Base-by-base conservation (phyloP, 768 basidiomycete species). In the Macrolepiota dolichaula region DNA sequence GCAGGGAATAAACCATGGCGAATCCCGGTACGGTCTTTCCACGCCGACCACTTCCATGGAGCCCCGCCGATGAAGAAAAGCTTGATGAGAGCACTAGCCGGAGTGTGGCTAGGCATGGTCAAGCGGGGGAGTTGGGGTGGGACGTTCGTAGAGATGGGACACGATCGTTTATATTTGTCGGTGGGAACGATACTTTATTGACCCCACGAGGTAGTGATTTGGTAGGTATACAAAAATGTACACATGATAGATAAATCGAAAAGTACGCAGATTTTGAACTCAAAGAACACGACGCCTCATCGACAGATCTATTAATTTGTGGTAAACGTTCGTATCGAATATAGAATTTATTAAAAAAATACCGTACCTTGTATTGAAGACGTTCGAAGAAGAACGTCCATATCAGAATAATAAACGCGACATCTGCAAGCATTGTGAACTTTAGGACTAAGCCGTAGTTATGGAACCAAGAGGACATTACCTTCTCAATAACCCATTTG, bases 11-110 rank as follows among this genome's bases (percentile, higher is more conserved):
- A 38, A 4, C 67, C 67, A 36, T 57, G 24, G 29, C 10, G 3
- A 24, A 68, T 38, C 5, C 67, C 64, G 9, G 68, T 68, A 0
- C 52, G 9, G 12, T 63, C 63, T 36, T 67, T 53, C 64, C 65
- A 69, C 0, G 12, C 32, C 4, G 24, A 35, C 19, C 55, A 68
- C 9, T 46, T 49, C 67, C 67, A 66, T 25, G 65, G 64, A n/a
- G 27, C 50, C 44, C 50, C 32, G 19, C 36, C 56, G 3, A 40
- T 29, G 1, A 15, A 17, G 32, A 32, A 62, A 5, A 62, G 22
- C 12, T 51, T 52, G 27, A 46, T 36, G 47, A 62, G 51, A 22
- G 55, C 55, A 15, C 44, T 40, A 35, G 27, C 49, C n/a, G 13
- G 40, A 1, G 6, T 42, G n/a, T 42, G 40, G n/a, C 40, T 42